phyloP scores from a whole-genome alignment of 371 early-diverging fungal species.

The Apophysomyces trapeziformis region DNA sequence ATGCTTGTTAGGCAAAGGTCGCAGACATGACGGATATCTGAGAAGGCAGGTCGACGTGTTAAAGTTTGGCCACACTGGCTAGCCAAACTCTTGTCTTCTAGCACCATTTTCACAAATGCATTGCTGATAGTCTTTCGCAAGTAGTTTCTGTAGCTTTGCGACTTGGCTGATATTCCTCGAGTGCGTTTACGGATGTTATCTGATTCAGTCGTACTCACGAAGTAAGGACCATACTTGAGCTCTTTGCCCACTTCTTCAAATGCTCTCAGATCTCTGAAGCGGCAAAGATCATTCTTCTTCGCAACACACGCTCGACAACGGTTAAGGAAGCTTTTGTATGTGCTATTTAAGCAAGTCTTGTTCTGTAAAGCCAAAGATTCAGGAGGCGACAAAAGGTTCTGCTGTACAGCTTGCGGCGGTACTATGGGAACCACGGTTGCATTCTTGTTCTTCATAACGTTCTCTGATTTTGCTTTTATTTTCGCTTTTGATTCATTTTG shows the following conservation, averaged over 20 bases:
- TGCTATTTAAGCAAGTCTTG: neutral
- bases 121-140: conserved; percentile 12
- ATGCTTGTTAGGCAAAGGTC: conserved; percentile 54
- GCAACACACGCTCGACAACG: conserved; percentile 14
- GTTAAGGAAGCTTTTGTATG: neutral
- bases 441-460: neutral
- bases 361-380: neutral
- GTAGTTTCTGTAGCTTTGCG: conserved; percentile 1
- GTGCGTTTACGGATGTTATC: conserved; percentile 8
- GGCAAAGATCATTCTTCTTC: conserved; percentile 22
- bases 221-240: conserved; percentile 10
- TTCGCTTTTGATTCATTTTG: neutral
- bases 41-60: conserved; percentile 15
- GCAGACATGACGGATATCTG: conserved; percentile 47
- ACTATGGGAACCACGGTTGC: neutral
- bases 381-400: neutral
- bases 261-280: conserved; percentile 19
- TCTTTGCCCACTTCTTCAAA: neutral
- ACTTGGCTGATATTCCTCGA: conserved; percentile 6
- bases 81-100: conserved; percentile 9
- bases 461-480: neutral
- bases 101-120: conserved; percentile 4
- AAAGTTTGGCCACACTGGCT: neutral
- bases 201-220: conserved; percentile 12
- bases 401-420: neutral